Evolutionary conservation across 2,329 filamentous ascomycete species (phyloP).

Genomic region (Pseudogymnoascus sp.): DNA sequence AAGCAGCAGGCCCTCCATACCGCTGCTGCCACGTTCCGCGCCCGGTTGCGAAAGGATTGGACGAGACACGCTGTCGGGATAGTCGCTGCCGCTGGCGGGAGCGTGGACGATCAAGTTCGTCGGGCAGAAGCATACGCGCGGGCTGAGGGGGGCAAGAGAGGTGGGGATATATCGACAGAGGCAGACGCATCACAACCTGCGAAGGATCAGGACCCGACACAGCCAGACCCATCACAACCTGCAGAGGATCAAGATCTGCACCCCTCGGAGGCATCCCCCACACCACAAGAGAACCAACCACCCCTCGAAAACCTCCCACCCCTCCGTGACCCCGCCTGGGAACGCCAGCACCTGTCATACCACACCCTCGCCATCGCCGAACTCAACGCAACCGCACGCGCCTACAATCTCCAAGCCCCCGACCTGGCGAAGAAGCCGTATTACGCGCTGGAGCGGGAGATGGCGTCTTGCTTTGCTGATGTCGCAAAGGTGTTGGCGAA

Average conservation of each 20-base stretch:
- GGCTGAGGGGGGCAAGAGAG: conserved; percentile 56
- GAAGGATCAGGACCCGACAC: too few relatives aligned
- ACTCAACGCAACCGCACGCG: conserved; percentile 72
- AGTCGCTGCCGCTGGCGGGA: conserved; percentile 72
- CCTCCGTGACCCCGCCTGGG: conserved; percentile 74
- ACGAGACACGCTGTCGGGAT: conserved; percentile 69
- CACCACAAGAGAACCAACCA: neutral
- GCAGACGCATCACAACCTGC: conserved; percentile 11
- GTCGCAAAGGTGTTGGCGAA: conserved; percentile 69
- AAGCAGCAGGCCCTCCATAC: conserved; percentile 86
- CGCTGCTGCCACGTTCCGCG: conserved; percentile 62
- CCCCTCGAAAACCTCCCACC: conserved; percentile 41
- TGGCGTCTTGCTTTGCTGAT: conserved; percentile 75
- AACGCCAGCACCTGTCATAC: conserved; percentile 65
- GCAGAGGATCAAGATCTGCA: too few relatives aligned
- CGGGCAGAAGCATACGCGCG: conserved; percentile 66
- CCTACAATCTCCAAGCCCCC: conserved; percentile 93
- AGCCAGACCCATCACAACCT: too few relatives aligned
- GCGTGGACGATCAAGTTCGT: conserved; percentile 63
- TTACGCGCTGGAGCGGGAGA: conserved; percentile 73
- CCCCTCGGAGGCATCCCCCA: neutral
- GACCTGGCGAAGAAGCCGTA: conserved; percentile 91
- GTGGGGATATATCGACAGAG: conserved; percentile 43
- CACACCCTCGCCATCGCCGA: conserved; percentile 67
- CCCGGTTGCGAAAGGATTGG: conserved; percentile 75